phyloP scores from a whole-genome alignment of 495 filamentous ascomycete genomes.

The Aspergillus mulundensis region DNA sequence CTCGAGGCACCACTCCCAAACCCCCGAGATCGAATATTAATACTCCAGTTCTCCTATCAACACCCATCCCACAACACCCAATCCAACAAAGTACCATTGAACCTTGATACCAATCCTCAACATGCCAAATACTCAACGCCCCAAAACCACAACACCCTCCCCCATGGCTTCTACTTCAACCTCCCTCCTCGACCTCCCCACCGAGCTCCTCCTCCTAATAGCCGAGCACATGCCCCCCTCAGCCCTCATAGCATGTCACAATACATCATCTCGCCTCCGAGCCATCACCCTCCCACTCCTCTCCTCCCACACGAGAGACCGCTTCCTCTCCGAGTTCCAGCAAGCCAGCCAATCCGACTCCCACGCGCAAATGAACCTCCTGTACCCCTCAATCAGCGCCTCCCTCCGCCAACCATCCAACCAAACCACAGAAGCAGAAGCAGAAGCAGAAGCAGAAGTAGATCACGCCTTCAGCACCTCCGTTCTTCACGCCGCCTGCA shows the following conservation, averaged over 20 bases:
- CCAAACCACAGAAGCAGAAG: too few species aligned
- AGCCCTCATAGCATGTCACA: not conserved
- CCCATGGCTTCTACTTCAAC: too few species aligned
- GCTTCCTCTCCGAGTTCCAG: not conserved
- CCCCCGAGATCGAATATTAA: too few species aligned
- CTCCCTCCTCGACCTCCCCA: not conserved
- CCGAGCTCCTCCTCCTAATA: not conserved
- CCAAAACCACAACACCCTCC: too few species aligned
- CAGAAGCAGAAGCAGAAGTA: too few species aligned
- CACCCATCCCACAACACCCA: too few species aligned
- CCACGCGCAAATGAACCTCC: not conserved
- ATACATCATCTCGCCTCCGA: not conserved
- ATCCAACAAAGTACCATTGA: too few species aligned
- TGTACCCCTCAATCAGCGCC: not conserved
- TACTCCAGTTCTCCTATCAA: too few species aligned
- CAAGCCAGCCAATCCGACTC: not conserved
- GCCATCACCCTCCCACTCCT: not conserved
- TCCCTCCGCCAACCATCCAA: too few species aligned
- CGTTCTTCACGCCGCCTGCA: not conserved
- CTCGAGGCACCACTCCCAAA: too few species aligned
- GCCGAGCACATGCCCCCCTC: not conserved
- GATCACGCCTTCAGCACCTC: not conserved
- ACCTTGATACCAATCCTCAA: too few species aligned
- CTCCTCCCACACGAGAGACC: not conserved
- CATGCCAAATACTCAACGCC: too few species aligned